Evolutionary conservation across 179 eudicot genomes (phyloP).

Genomic region (Beta corolliflora): DNA sequence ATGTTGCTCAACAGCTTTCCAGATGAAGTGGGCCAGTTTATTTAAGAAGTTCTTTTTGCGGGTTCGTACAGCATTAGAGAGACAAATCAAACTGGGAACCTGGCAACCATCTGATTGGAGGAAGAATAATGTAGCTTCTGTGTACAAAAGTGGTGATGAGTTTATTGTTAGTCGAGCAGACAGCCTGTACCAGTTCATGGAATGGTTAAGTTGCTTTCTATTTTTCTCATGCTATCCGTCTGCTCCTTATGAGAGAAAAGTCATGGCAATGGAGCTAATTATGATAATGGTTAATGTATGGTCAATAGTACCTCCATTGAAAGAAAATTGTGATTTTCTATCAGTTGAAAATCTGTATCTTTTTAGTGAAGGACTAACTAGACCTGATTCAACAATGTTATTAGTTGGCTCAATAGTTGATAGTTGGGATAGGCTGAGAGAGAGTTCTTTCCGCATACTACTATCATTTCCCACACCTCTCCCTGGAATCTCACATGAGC

Average conservation of each 20-base stretch:
- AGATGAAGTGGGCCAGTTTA: constrained; percentile 95
- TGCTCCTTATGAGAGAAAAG: constrained; percentile 98
- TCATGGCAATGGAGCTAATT: constrained; percentile 95
- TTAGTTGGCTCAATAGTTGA: constrained; percentile 92
- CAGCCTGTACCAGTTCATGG: constrained; percentile 71
- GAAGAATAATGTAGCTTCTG: constrained; percentile 27
- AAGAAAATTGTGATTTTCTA: constrained; percentile 33
- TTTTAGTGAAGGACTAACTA: constrained; percentile 64
- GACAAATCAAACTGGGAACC: constrained; percentile 71
- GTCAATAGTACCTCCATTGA: constrained; percentile 63
- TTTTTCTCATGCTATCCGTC: constrained; percentile 95
- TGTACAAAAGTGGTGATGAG: constrained; percentile 33
- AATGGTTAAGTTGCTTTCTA: constrained; percentile 88
- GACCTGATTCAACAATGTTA: constrained; percentile 79
- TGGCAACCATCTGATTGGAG: constrained; percentile 60
- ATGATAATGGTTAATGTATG: constrained; percentile 78
- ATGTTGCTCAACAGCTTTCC: constrained; percentile 93
- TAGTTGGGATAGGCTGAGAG: constrained; percentile 98
- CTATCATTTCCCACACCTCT: constrained; percentile 83
- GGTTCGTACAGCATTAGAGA: constrained; percentile 83
- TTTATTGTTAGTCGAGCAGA: constrained; percentile 49
- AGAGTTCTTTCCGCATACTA: constrained; percentile 75
- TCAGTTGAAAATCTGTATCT: constrained; percentile 55
- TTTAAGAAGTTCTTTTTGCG: constrained; percentile 91
- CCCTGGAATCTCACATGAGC: constrained; percentile 70